Base-by-base conservation (phyloP, 2,329 filamentous ascomycete species). In the Dothideomycetes sp. region DNA sequence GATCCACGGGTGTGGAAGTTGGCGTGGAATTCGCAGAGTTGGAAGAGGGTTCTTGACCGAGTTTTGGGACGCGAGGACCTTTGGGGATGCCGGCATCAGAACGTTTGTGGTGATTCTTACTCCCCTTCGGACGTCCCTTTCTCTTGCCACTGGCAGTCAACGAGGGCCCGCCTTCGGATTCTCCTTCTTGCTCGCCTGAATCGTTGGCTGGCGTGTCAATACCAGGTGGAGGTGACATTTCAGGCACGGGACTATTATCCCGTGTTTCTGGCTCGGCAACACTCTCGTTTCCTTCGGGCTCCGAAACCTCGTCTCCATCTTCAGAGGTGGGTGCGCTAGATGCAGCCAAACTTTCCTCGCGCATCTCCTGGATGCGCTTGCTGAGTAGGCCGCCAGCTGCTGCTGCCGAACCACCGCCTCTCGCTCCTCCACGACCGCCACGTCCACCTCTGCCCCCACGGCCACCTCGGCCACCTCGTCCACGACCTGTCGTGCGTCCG, bases 61-160 rank as follows among this genome's bases (percentile, higher is more conserved):
- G 4, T 42, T 53, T 53, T 13, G 44, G 46, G 44, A 55, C 55
- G 11, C 67, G 54, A 4, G 67, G 67, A 3, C 67, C 67, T 44
- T 70, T 71, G 46, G 69, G 68, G 42, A 69, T 60, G 2, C 67
- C 67, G 22, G 62, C 67, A 45, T 70, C 68, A 36, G 62, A 65
- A 15, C 68, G 57, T 43, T 63, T 57, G 18, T 61, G 59, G 19
- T 60, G 51, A 32, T 69, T 70, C 52, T 69, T 69, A 45, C 65
- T 69, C 1, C 67, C 67, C 3, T 64, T 64, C 20, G 60, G 60
- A 19, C 60, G 47, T 19, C 61, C 60, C 46, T 60, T 60, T 24
- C 55, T 53, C 23, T 45, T 44, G 16, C 30, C 40, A 13, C 35
- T 40, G 5, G 31, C 35, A 10, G 42, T 38, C 5, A 38, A 20